Conservation (phyloP, 345 rosid species). For the Triadica sebifera region DNA sequence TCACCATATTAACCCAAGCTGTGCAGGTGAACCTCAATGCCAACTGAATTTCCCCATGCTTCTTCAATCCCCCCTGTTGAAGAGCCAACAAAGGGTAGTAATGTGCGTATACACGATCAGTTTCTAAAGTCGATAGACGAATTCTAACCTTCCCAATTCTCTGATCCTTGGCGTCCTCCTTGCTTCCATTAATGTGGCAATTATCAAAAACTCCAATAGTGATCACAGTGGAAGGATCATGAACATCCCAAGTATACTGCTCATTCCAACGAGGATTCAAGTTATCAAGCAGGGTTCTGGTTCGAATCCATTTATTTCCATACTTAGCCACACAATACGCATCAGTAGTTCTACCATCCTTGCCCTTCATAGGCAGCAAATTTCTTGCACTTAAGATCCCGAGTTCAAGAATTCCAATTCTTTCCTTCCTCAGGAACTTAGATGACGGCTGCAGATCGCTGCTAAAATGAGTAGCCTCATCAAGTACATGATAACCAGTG, state of each 20-base stretch:
- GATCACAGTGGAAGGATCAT: conserved; percentile 37
- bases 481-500: conserved; percentile 36
- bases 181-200: conserved; percentile 29
- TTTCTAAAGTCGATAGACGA: conserved; percentile 31
- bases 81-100: conserved; percentile 29
- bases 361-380: conserved; percentile 30
- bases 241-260: conserved; percentile 39
- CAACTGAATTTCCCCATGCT: conserved; percentile 34
- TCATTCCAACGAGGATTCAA: conserved; percentile 37
- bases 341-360: conserved; percentile 30
- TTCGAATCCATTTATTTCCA: conserved; percentile 37
- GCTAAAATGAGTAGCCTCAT: conserved; percentile 34
- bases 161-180: conserved; percentile 28
- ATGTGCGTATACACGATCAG: conserved; percentile 27
- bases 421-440: conserved; percentile 29
- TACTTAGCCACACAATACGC: conserved; percentile 34
- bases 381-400: conserved; percentile 34
- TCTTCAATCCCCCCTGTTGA: conserved; percentile 20
- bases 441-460: conserved; percentile 37
- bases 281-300: conserved; percentile 30
- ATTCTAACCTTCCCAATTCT: conserved; percentile 32
- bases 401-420: conserved; percentile 31
- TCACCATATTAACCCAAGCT: conserved; percentile 33
- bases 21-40: conserved; percentile 33
- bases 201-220: conserved; percentile 34